A percentile compares a stretch with the other conserved stretches of the same genome.
phyloP scores from a whole-genome alignment of 2,329 filamentous ascomycete species.

The Curvularia eragrostidis region DNA sequence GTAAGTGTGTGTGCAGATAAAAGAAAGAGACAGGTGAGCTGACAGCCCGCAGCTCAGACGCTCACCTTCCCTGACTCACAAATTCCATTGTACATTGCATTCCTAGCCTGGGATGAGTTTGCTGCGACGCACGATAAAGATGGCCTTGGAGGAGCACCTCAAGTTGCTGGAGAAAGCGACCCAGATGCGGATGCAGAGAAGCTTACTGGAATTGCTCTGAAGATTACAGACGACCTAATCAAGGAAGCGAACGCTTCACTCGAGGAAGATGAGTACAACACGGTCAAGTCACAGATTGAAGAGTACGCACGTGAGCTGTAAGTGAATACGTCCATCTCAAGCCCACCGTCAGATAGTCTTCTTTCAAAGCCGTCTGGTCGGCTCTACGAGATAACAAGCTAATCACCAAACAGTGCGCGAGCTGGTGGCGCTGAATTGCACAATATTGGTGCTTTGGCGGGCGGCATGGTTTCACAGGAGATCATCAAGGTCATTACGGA shows the following conservation, averaged over 20 bases:
- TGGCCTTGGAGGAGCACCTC: conserved; percentile 41
- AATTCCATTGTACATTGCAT: conserved; percentile 58
- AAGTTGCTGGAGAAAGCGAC: conserved; percentile 47
- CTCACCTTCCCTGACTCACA: conserved; percentile 55
- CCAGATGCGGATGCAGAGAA: conserved; percentile 48
- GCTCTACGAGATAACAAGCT: conserved; percentile 1
- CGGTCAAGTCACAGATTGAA: conserved; percentile 45
- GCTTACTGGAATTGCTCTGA: conserved; percentile 53
- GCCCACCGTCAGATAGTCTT: background rate
- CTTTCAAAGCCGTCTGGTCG: background rate
- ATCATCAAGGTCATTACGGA: conserved; percentile 85
- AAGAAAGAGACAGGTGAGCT: background rate
- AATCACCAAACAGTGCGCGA: conserved; percentile 61
- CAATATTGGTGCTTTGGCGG: conserved; percentile 85
- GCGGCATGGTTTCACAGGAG: conserved; percentile 96
- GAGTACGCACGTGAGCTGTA: conserved; percentile 55
- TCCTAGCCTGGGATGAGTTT: conserved; percentile 59
- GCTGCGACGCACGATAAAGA: conserved; percentile 50
- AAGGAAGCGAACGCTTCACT: conserved; percentile 51
- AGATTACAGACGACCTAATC: conserved; percentile 52
- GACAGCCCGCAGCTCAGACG: conserved; percentile 39
- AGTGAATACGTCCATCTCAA: conserved; percentile 25
- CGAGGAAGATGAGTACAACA: conserved; percentile 52
- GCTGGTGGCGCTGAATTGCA: conserved; percentile 87
- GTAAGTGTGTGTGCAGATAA: conserved; percentile 54